These are phyloP conservation scores for Ceratobasidium sp. DNA, from an alignment of 1,284 basidiomycete species.

Conservation along the genomic window DNA sequence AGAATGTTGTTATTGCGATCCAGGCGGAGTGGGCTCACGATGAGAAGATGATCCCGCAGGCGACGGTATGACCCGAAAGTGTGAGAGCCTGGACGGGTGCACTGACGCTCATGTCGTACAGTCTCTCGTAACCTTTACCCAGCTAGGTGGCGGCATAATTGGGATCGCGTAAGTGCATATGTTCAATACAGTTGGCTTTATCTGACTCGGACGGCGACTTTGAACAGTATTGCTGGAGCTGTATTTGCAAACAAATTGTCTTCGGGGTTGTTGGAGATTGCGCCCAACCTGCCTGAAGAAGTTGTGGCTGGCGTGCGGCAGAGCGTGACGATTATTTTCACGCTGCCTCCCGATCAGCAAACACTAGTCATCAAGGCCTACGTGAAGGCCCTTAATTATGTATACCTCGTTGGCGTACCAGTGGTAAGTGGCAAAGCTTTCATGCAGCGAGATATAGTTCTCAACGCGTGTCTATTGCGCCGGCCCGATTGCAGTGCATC, in stretches of 20 bases:
- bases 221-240: slow-evolving; percentile 55
- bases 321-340: slow-evolving; percentile 46
- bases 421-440: slow-evolving; percentile 49
- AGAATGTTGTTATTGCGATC: slow-evolving; percentile 56
- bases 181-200: background rate
- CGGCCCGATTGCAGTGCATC: slow-evolving; percentile 44
- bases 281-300: slow-evolving; percentile 47
- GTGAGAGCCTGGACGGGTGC: too few species aligned
- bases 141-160: slow-evolving; percentile 49
- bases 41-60: slow-evolving; percentile 48
- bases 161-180: slow-evolving; percentile 47
- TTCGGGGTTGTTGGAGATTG: slow-evolving; percentile 47
- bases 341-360: slow-evolving; percentile 51
- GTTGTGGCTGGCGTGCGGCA: slow-evolving; percentile 46
- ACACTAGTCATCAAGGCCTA: slow-evolving; percentile 57
- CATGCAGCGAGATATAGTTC: too few species aligned
- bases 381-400: slow-evolving; percentile 54
- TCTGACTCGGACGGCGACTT: background rate
- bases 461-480: too few species aligned
- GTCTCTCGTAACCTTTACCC: slow-evolving; percentile 55
- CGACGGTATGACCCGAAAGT: slow-evolving; percentile 46
- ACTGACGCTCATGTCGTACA: background rate
- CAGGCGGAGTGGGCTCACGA: slow-evolving; percentile 57
- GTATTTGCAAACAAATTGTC: slow-evolving; percentile 52
- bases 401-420: slow-evolving; percentile 58